A percentile compares a stretch with the other conserved stretches of the same genome.
Conservation (phyloP, 75 land plant genomes). For the Chamaecyparis obtusa region DNA sequence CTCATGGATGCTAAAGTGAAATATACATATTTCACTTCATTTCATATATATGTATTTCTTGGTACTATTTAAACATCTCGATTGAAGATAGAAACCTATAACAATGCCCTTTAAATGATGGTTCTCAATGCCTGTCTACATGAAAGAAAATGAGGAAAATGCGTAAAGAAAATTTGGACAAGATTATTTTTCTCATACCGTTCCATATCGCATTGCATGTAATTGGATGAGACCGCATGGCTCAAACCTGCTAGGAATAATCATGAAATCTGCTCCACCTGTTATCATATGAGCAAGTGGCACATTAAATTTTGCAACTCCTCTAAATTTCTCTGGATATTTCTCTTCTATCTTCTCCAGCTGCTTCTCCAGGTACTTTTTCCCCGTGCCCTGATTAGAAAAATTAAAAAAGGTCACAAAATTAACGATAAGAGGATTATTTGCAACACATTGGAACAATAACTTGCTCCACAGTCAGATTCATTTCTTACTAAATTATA, state of each 20-base stretch:
- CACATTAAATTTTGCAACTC: slow-evolving; percentile 70
- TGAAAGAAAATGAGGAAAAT: background rate
- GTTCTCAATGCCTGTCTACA: background rate
- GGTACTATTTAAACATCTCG: background rate
- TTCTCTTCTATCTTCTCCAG: slow-evolving; percentile 57
- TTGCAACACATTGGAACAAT: background rate
- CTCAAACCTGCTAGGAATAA: slow-evolving; percentile 89
- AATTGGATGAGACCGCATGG: slow-evolving; percentile 96
- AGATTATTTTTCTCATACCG: slow-evolving; percentile 39
- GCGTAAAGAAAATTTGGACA: background rate
- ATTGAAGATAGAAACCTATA: background rate
- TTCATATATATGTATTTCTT: background rate
- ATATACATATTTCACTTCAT: background rate
- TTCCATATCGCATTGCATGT: slow-evolving; percentile 92
- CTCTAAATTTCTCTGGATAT: slow-evolving; percentile 75
- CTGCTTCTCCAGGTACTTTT: slow-evolving; percentile 77
- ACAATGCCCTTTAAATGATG: background rate
- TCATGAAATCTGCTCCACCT: slow-evolving; percentile 75
- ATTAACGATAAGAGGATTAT: too few species aligned
- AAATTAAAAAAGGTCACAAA: slow-evolving; percentile 8
- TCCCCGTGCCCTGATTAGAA: slow-evolving; percentile 80
- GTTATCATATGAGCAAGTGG: slow-evolving; percentile 84
- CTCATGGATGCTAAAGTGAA: background rate
- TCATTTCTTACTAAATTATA: background rate
- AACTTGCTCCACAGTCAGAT: background rate